phyloP scores from a whole-genome alignment of 768 basidiomycete genomes.

The Psilocybe azurescens region DNA sequence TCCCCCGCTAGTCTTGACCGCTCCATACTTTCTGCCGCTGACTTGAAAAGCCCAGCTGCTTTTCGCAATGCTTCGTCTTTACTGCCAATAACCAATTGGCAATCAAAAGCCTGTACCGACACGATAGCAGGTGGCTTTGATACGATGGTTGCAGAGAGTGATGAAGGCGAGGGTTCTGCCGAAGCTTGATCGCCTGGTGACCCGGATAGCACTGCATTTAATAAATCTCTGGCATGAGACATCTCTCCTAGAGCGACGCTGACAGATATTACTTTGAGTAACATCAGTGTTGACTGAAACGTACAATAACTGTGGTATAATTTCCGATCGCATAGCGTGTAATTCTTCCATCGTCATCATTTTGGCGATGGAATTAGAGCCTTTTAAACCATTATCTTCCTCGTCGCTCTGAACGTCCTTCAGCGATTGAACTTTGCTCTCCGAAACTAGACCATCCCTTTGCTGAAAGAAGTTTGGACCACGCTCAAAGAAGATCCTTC shows the following conservation, averaged over 20 bases:
- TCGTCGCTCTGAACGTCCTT: conserved; percentile 14
- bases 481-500: conserved; percentile 74
- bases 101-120: conserved; percentile 75
- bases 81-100: conserved; percentile 73
- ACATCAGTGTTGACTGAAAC: conserved; percentile 32
- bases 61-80: conserved; percentile 83
- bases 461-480: conserved; percentile 77
- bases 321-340: conserved; percentile 72
- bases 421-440: conserved; percentile 16
- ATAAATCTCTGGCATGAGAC: conserved; percentile 74
- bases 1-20: conserved; percentile 64
- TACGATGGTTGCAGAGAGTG: conserved; percentile 66
- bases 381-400: conserved; percentile 33
- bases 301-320: conserved; percentile 75
- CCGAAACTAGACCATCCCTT: conserved; percentile 13
- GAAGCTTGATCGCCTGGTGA: conserved; percentile 16
- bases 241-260: conserved; percentile 84
- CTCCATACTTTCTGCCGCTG: conserved; percentile 74
- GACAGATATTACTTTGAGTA: conserved; percentile 15
- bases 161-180: conserved; percentile 26
- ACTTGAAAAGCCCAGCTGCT: conserved; percentile 72
- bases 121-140: conserved; percentile 67
- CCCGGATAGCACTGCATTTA: conserved; percentile 60
- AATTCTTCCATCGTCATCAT: conserved; percentile 79
- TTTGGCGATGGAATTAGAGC: conserved; percentile 25